Percentiles rank a stretch among this genome's conserved stretches.
phyloP scores from a whole-genome alignment of 2,329 filamentous ascomycete species.

The Monosporascus cannonballus region DNA sequence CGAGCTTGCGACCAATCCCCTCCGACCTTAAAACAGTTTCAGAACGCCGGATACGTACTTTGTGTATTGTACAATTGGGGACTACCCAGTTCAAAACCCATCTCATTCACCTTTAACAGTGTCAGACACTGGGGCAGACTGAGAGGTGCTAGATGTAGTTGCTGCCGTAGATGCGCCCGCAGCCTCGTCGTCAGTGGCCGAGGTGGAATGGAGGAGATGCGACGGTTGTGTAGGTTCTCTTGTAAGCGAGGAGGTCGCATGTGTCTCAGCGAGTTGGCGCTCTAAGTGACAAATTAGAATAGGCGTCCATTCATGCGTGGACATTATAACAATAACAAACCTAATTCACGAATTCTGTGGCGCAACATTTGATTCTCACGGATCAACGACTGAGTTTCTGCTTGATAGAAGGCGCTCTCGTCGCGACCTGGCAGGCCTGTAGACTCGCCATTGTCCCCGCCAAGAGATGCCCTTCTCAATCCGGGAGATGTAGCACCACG shows the following conservation, averaged over 20 bases:
- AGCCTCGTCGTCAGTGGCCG: constrained; percentile 34
- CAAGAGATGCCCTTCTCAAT: constrained; percentile 52
- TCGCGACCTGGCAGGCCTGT: constrained; percentile 60
- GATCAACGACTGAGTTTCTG: constrained; percentile 71
- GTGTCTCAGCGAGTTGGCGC: constrained; percentile 43
- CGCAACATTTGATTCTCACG: constrained; percentile 81
- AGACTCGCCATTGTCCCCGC: constrained; percentile 51
- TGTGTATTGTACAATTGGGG: neutral
- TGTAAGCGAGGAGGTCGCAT: constrained; percentile 29
- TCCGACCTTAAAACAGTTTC: neutral
- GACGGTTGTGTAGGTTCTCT: constrained; percentile 45
- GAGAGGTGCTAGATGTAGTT: constrained; percentile 7
- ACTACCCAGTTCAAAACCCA: neutral
- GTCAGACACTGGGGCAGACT: constrained; percentile 10
- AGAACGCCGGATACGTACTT: neutral
- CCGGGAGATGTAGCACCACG: constrained; percentile 48
- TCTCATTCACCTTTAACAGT: constrained; percentile 17
- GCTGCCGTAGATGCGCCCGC: constrained; percentile 3
- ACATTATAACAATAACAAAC: constrained; percentile 31
- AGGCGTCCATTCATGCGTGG: constrained; percentile 10
- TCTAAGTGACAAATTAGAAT: constrained; percentile 29
- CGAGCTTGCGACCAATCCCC: neutral
- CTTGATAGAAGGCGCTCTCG: constrained; percentile 74
- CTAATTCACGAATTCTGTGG: constrained; percentile 66
- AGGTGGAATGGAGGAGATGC: constrained; percentile 41